Percentiles rank a stretch among this genome's conserved stretches.
These are phyloP conservation scores for Heliamphora pulchella DNA, from an alignment of 179 eudicot genomes.

Conservation along the genomic window DNA sequence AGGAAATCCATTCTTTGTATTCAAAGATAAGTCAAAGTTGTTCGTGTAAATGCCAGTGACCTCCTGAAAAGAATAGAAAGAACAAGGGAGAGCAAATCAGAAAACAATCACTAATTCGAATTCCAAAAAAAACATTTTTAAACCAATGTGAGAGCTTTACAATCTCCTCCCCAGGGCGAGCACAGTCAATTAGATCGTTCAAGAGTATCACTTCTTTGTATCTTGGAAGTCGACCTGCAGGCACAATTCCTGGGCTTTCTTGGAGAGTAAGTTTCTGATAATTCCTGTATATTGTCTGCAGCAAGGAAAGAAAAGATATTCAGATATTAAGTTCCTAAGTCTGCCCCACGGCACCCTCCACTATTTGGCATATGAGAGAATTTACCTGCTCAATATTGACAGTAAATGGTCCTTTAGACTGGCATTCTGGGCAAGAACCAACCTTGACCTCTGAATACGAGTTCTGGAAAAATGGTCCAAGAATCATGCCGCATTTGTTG, in stretches of 20 bases:
- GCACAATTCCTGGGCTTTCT: constrained; percentile 97
- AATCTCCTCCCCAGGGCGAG: constrained; percentile 97
- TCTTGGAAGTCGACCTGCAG: constrained; percentile 95
- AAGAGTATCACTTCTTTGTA: constrained; percentile 90
- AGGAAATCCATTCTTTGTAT: constrained; percentile 93
- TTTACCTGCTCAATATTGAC: constrained; percentile 86
- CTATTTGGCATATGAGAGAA: constrained; percentile 1
- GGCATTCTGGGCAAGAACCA: constrained; percentile 98
- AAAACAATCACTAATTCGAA: not conserved
- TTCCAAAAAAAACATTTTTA: not conserved
- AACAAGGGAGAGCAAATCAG: constrained; percentile 7
- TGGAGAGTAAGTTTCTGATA: constrained; percentile 94
- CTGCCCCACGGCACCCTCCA: not conserved
- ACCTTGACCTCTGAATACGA: constrained; percentile 92
- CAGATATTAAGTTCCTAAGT: not conserved
- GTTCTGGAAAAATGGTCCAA: constrained; percentile 92
- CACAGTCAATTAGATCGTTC: constrained; percentile 93
- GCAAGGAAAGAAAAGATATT: constrained; percentile 1
- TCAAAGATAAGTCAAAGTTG: constrained; percentile 83
- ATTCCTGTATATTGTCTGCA: constrained; percentile 88
- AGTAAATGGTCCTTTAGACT: constrained; percentile 90
- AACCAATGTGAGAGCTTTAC: constrained; percentile 32
- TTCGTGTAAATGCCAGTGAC: constrained; percentile 92
- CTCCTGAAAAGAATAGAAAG: constrained; percentile 49
- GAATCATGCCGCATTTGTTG: constrained; percentile 76